Evolutionary conservation across 768 basidiomycete genomes (phyloP).

Genomic region (Cystobasidium tubakii): DNA sequence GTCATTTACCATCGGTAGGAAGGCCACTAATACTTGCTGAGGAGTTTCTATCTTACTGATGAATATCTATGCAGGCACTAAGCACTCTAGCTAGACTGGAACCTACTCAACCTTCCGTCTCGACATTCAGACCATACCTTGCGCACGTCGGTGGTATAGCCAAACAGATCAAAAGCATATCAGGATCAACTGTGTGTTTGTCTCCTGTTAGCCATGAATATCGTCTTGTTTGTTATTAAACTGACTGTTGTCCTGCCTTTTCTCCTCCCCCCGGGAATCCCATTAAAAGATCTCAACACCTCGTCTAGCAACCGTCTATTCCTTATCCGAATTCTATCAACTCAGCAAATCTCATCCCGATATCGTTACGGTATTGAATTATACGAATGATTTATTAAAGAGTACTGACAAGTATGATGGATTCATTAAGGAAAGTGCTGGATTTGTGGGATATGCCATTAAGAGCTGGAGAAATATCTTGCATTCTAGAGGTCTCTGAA

Average conservation of each 20-base stretch:
- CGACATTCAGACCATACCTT: constrained; percentile 3
- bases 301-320: constrained; percentile 29
- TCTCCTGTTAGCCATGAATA: background rate
- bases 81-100: background rate
- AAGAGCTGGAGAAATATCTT: constrained; percentile 13
- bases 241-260: no score
- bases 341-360: background rate
- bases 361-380: background rate
- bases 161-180: background rate
- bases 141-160: background rate
- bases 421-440: background rate
- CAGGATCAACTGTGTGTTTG: background rate
- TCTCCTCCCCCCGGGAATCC: no score
- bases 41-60: background rate
- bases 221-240: no score
- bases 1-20: background rate
- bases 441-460: constrained; percentile 14
- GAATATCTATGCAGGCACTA: background rate
- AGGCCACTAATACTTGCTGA: no score
- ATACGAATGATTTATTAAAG: background rate
- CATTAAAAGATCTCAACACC: constrained; percentile 16
- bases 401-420: constrained; percentile 1
- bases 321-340: constrained; percentile 27
- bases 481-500: constrained; percentile 15
- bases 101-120: background rate